Evolutionary conservation across 805 yeast genomes (phyloP), one percentile per base, ranked within the genome.

Genomic region (Blastobotrys mokoenaii): DNA sequence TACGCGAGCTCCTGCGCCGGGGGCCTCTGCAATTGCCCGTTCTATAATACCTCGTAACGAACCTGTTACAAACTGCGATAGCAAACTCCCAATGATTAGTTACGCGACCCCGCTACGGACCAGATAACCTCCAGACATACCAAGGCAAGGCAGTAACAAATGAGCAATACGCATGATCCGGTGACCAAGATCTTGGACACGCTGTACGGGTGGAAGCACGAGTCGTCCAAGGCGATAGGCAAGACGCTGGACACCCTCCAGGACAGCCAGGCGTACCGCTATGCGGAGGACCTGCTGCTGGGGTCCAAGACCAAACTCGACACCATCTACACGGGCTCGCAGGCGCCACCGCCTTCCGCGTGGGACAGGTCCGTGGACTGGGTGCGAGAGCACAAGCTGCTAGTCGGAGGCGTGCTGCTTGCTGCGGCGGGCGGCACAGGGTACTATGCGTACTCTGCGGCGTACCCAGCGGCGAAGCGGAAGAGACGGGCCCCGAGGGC

Each of bases 401-500:
- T 58, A 31, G 46, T 49, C 5, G 49, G 50, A 3, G 49, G 44
- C 5, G 43, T 54, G 16, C 51, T 46, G 4, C 40, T 50, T n/a
- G 44, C 51, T 9, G 50, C 48, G 8, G 41, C 56, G 18, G 45
- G 53, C 8, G 57, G 58, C n/a, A 43, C 57, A 0, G 47, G 46
- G 16, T 53, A 52, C 40, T 52, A 52, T 30, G 25, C 40, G 38
- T 48, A 47, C 40, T 45, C 46, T 25, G 45, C 11, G 17, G 34
- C 32, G 15, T 22, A 16, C 33, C 48, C 16, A 47, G 47, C 33
- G 48, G 43, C n/a, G 15, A 16, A 41, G 14, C 3, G 11, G 32
- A 66, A 61, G 49, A 65, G 90, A 54, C 66, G 80, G 47, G 94
- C 88, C 1, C 70, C 72, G 3, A 72, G 79, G 47, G 67, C 86